Base-by-base conservation (phyloP, 2,329 filamentous ascomycete genomes). In the Bretziella fagacearum region DNA sequence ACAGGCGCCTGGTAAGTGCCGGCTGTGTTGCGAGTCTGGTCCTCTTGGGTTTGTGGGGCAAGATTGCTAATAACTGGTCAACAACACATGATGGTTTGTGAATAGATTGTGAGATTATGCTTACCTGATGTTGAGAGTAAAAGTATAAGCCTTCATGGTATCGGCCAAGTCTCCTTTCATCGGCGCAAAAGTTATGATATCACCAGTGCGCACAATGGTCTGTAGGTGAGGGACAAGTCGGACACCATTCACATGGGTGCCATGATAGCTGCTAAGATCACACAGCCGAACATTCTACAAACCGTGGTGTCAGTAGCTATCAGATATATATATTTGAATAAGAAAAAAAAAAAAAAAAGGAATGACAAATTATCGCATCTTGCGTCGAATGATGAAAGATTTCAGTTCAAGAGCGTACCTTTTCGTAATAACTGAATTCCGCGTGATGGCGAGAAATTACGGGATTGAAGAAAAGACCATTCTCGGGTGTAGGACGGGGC, bases 101-200 rank as follows among this genome's bases (percentile, higher is more conserved):
- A 22, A 17, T 11, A 42, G 15, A 7, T 41, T 41, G 26, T 32
- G 33, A 11, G 20, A 15, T 25, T 11, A 47, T 11, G 36, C 45
- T 4, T 37, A 27, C 25, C 32, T 46, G 6, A 26, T 42, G 5
- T 47, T 44, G 3, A 23, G 33, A 17, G 48, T 51, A 1, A 45
- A 32, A 30, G 47, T 46, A n/a, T 43, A 46, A 32, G 49, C 46
- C 3, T 44, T 44, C 18, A 51, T 35, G 3, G 37, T 18, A 35
- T 51, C 49, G 13, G 30, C 44, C 10, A 39, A 33, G 7, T 47
- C 30, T 5, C 49, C 27, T 4, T 39, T 37, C 33, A 49, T 35
- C 6, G 40, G 40, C 18, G 40, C 40, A 20, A 43, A 30, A n/a
- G 15, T 20, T n/a, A 43, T 30, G 15, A 30, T 22, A 13, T 43